phyloP scores from a whole-genome alignment of 2,329 filamentous ascomycete species.

The Alternaria triticimaculans region DNA sequence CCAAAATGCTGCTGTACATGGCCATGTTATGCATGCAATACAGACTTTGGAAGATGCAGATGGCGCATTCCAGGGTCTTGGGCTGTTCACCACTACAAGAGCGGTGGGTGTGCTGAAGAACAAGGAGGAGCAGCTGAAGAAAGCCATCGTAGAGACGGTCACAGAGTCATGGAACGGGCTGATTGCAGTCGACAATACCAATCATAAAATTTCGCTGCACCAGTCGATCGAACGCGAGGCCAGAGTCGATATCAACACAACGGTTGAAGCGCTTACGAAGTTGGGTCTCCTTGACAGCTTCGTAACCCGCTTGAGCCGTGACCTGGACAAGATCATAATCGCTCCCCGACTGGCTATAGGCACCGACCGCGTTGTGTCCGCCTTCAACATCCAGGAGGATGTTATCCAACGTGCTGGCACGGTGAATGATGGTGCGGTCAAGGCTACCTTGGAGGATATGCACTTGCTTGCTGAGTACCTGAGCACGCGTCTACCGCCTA shows the following conservation, averaged over 20 bases:
- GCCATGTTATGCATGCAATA: constrained; percentile 56
- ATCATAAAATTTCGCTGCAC: constrained; percentile 63
- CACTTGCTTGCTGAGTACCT: constrained; percentile 59
- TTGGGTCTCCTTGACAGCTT: constrained; percentile 57
- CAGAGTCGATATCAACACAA: constrained; percentile 40
- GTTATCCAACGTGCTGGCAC: constrained; percentile 40
- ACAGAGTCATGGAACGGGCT: constrained; percentile 74
- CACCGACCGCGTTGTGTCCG: constrained; percentile 44
- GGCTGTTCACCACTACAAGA: constrained; percentile 66
- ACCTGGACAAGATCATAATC: constrained; percentile 67
- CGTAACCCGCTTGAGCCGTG: constrained; percentile 65
- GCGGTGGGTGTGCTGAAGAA: constrained; percentile 70
- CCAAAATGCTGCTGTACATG: constrained; percentile 53
- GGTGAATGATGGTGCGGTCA: constrained; percentile 37
- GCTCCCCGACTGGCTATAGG: constrained; percentile 60
- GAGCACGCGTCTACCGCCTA: constrained; percentile 56
- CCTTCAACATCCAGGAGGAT: constrained; percentile 44
- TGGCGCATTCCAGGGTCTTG: constrained; percentile 64
- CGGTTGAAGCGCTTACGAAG: constrained; percentile 45
- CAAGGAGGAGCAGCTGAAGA: constrained; percentile 70
- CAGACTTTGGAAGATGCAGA: constrained; percentile 58
- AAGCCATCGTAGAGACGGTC: constrained; percentile 70
- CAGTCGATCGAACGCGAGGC: constrained; percentile 52
- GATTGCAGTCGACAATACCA: constrained; percentile 66
- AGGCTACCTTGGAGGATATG: constrained; percentile 39